Base-by-base conservation (phyloP, 306 rosid species). In the Pyrus communis region DNA sequence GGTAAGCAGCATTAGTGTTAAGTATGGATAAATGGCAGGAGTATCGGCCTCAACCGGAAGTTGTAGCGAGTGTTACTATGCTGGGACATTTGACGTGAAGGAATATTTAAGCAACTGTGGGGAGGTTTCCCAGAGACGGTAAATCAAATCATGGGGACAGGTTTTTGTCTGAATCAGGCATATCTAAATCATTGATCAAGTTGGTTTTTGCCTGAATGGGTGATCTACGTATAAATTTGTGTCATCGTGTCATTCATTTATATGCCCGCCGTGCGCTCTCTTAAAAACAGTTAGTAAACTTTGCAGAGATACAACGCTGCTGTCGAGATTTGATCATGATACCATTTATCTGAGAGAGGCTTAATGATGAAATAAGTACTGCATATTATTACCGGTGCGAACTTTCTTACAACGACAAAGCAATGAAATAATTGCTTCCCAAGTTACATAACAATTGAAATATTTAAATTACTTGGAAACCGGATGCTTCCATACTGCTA, bases 41-140 rank as follows among this genome's bases (percentile, higher is more conserved):
- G 82, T 71, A 75, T 95, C 1, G 99, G 96, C 17, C 98, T 97
- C 66, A 78, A 88, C 89, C 92, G 99, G 98, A 97, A 80, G 89
- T 59, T 95, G 98, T 79, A 86, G 64, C 30, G 60, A 76, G 81
- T 92, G 98, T 77, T 58, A 87, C 68, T 89, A 92, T 72, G 86
- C 96, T 3, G 97, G 96, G 78, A 92, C 89, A 27, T 92, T 77
- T 43, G 35, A 52, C 51, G 97, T 89, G 85, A 89, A 88, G 82
- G 92, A 95, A 77, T 95, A 96, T 52, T 59, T 22, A 51, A 82
- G 86, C 35, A 90, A 91, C 77, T 95, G 99, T 9, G 99, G 96
- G 59, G 93, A 90, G 85, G 85, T 97, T 75, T 92, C 99, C 72
- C 99, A 95, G 79, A 82, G 96, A 92, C 91, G 97, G 99, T 92